Evolutionary conservation across 2,329 filamentous ascomycete species (phyloP), one percentile per base, ranked within the genome.

Genomic region (Acephala macrosclerotiorum): DNA sequence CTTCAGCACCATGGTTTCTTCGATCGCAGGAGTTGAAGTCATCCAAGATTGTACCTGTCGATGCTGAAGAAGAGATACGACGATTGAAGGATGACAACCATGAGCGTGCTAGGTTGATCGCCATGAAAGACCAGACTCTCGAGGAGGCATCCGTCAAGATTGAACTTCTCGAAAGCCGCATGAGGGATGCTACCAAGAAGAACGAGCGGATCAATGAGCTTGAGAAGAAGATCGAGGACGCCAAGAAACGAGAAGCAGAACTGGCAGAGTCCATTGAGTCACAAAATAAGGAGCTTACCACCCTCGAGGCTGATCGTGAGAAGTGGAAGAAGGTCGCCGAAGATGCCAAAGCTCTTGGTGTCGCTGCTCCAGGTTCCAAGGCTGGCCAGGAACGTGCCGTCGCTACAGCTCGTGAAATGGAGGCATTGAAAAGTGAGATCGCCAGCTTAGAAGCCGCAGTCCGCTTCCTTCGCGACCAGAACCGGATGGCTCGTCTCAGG

Each of bases 81-180:
- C 88, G 90, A 22, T 83, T 97, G 64, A 93, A 90, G 73, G 92
- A 94, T 61, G 91, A 95, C 71, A 87, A 96, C 70, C 88, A 90
- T 70, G 92, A 95, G 74, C 89, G 91, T 22, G 90, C 92, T 3
- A 89, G 90, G 62, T 84, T 87, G 3, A 85, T 93, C 64, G 88
- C 90, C 1, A 85, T 90, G 69, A 89, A 90, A 68, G 93, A 97
- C 70, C 92, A 94, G 76, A 89, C 90, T 40, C 87, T 97, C 60
- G 94, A 96, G 77, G 95, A 96, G 65, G 86, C 92, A 26, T 87
- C 90, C n/a, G 91, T 97, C 71, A 94, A 96, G 78, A 97, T 97
- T 71, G 95, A 97, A 79, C 92, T 96, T 47, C 88, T 98, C 42
- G 92, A 97, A 77, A 92, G 92, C 8, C 86, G 93, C 64, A 94